These are phyloP conservation scores for Coemansia interrupta DNA, from an alignment of 192 early-diverging fungal genomes.

Conservation along the genomic window DNA sequence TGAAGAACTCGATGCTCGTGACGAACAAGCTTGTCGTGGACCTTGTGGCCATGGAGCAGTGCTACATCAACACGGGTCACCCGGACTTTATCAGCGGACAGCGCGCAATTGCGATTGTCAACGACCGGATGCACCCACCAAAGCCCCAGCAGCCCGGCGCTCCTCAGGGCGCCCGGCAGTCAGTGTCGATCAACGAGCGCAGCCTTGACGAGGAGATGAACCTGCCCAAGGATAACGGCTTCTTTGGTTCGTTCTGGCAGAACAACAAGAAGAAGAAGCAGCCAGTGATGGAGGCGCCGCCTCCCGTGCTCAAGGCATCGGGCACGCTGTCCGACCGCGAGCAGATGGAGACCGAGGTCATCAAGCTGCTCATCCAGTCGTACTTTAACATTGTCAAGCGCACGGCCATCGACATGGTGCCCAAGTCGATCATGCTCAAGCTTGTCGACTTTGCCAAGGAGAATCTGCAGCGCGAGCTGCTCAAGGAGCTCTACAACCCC, in stretches of 20 bases:
- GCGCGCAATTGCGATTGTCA: constrained; percentile 88
- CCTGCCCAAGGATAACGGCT: constrained; percentile 64
- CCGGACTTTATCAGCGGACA: constrained; percentile 98
- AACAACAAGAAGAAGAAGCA: constrained; percentile 82
- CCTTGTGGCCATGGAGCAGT: constrained; percentile 87
- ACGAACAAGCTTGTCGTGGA: constrained; percentile 94
- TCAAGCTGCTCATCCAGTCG: constrained; percentile 93
- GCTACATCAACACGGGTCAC: constrained; percentile 98
- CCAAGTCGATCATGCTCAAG: constrained; percentile 98
- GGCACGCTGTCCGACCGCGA: constrained; percentile 97
- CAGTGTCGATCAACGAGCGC: constrained; percentile 39
- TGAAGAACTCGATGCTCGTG: constrained; percentile 83
- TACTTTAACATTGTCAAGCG: constrained; percentile 99
- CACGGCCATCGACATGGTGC: constrained; percentile 93
- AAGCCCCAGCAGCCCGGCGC: constrained; percentile 53
- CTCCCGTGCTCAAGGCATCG: constrained; percentile 77
- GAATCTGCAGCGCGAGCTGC: constrained; percentile 90
- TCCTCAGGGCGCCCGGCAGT: constrained; percentile 26
- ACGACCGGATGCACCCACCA: constrained; percentile 73
- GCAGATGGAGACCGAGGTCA: constrained; percentile 97
- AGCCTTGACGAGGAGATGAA: constrained; percentile 61
- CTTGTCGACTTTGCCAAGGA: constrained; percentile 87
- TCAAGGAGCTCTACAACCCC: constrained; percentile 94
- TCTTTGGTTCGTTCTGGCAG: constrained; percentile 98
- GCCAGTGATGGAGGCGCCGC: constrained; percentile 66